A percentile compares a stretch with the other conserved stretches of the same genome.
phyloP scores from a whole-genome alignment of 441 rosid genomes.

The Corymbia citriodora region DNA sequence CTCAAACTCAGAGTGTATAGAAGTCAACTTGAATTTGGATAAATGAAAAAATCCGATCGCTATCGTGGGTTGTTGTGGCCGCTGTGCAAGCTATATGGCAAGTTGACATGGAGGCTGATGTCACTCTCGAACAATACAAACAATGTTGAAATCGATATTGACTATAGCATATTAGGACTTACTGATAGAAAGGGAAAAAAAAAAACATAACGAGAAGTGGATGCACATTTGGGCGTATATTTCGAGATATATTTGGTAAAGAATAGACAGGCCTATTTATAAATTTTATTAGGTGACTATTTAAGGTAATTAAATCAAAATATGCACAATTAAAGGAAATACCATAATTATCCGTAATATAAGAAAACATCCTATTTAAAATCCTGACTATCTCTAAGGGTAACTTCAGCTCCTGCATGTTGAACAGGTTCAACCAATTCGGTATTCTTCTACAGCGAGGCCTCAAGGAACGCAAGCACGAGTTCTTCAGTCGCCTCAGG shows the following conservation, averaged over 20 bases:
- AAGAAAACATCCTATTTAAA: background rate
- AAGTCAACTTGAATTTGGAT: background rate
- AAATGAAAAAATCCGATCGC: background rate
- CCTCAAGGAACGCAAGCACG: slow-evolving; percentile 24
- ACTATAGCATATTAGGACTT: background rate
- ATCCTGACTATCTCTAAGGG: background rate
- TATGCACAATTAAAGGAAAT: background rate
- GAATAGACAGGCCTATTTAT: background rate
- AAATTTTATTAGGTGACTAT: background rate
- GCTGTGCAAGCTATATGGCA: background rate
- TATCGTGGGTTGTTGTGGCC: background rate
- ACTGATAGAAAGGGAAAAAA: background rate
- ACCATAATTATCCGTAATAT: background rate
- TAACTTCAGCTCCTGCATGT: background rate
- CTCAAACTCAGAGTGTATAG: background rate
- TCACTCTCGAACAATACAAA: background rate
- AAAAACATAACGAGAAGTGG: background rate
- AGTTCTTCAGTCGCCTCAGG: slow-evolving; percentile 20
- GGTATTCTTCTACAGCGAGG: slow-evolving; percentile 21
- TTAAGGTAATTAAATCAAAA: background rate
- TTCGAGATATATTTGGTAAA: background rate
- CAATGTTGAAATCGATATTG: background rate
- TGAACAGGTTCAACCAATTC: background rate
- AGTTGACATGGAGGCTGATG: background rate
- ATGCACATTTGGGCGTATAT: background rate